phyloP scores from a whole-genome alignment of 139 green algal genomes.

The Astrephomene gubernaculifera region DNA sequence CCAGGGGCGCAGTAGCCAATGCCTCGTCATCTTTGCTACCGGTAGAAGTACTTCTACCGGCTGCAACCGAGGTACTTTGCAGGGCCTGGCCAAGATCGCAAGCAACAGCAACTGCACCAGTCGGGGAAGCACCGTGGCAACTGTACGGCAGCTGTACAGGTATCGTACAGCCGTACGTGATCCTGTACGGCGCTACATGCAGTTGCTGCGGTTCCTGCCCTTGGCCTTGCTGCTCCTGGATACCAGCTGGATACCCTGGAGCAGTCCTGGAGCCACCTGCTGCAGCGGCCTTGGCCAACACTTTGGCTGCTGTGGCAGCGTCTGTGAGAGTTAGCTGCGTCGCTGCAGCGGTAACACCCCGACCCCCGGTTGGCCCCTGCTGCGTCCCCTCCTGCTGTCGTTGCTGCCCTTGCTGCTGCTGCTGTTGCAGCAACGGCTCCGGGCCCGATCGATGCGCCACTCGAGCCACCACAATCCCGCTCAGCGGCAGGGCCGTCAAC shows the following conservation, averaged over 20 bases:
- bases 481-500: constrained; percentile 33
- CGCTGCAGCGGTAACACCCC: background rate
- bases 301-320: background rate
- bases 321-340: constrained; percentile 36
- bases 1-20: background rate
- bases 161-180: constrained; percentile 16
- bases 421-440: background rate
- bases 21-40: background rate
- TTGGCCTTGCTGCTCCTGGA: background rate
- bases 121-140: background rate
- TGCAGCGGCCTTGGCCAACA: too few species aligned
- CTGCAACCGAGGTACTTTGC: background rate
- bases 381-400: background rate
- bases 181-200: background rate
- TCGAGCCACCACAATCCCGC: constrained; percentile 26
- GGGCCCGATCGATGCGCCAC: background rate
- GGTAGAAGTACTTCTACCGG: background rate
- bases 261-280: too few species aligned
- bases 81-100: background rate
- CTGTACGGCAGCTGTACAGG: background rate
- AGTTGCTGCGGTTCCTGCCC: background rate
- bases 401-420: background rate
- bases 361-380: background rate
- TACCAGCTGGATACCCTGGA: too few species aligned
- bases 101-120: background rate